A percentile compares a stretch with the other conserved stretches of the same genome.
Evolutionary conservation across 495 filamentous ascomycete genomes (phyloP).

Genomic region (Daldinia caldariorum): DNA sequence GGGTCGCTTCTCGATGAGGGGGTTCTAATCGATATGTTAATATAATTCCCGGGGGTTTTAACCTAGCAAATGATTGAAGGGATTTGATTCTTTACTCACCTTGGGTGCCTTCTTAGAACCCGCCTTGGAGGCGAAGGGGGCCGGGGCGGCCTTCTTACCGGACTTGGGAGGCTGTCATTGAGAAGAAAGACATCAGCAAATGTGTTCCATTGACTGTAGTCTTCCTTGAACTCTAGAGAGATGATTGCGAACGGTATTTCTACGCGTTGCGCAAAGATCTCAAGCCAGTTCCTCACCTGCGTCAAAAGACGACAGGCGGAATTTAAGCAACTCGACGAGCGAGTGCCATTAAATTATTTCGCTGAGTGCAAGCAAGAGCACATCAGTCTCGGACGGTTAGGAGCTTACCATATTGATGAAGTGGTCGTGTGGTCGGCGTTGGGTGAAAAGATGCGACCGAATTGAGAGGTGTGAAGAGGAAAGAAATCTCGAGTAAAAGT

Average conservation of each 20-base stretch:
- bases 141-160: slow-evolving; percentile 94
- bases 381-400: slow-evolving; percentile 40
- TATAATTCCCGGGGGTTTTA: slow-evolving; percentile 10
- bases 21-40: slow-evolving; percentile 76
- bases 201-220: slow-evolving; percentile 78
- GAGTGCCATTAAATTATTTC: slow-evolving; percentile 43
- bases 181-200: slow-evolving; percentile 98
- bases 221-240: slow-evolving; percentile 95
- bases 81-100: slow-evolving; percentile 65
- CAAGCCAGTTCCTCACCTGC: slow-evolving; percentile 85
- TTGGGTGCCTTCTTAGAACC: slow-evolving; percentile 94
- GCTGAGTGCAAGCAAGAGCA: slow-evolving; percentile 35
- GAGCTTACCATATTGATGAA: slow-evolving; percentile 59
- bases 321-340: slow-evolving; percentile 56
- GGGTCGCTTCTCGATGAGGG: slow-evolving; percentile 95
- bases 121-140: slow-evolving; percentile 97
- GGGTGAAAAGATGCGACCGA: slow-evolving; percentile 32
- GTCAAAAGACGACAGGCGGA: slow-evolving; percentile 63
- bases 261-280: slow-evolving; percentile 65
- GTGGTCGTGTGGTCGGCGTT: slow-evolving; percentile 46
- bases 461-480: slow-evolving; percentile 39
- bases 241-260: slow-evolving; percentile 67
- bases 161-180: slow-evolving; percentile 99
- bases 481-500: slow-evolving; percentile 40
- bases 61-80: not conserved